Percentiles rank a stretch among this genome's conserved stretches.
These are phyloP conservation scores for Mangifera indica DNA, from an alignment of 345 rosid species.

Conservation along the genomic window DNA sequence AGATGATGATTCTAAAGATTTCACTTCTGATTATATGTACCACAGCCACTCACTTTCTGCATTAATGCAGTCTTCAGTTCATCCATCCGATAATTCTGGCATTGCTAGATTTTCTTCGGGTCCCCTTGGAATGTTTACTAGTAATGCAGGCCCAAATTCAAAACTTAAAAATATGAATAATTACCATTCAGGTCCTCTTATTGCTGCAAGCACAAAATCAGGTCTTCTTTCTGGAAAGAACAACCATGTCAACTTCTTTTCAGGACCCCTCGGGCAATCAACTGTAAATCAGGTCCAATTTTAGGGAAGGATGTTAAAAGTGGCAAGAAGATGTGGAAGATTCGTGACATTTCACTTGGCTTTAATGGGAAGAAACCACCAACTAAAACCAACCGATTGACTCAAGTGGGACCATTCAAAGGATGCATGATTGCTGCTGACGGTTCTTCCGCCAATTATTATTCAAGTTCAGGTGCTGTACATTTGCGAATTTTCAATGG, in stretches of 20 bases:
- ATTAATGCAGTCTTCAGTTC: conserved; percentile 50
- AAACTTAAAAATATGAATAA: conserved; percentile 48
- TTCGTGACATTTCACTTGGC: conserved; percentile 38
- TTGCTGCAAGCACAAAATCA: conserved; percentile 42
- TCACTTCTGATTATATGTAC: conserved; percentile 51
- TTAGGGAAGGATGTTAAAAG: conserved; percentile 37
- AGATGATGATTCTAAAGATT: conserved; percentile 43
- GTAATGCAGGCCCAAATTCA: conserved; percentile 44
- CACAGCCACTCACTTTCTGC: conserved; percentile 72
- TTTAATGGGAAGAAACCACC: conserved; percentile 48
- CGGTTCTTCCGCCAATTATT: conserved; percentile 40
- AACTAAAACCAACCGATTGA: conserved; percentile 47
- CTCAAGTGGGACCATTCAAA: conserved; percentile 89
- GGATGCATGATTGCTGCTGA: conserved; percentile 58
- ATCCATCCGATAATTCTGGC: conserved; percentile 45
- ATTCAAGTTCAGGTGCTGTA: conserved; percentile 28
- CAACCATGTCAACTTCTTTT: conserved; percentile 44
- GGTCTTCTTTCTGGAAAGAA: conserved; percentile 45
- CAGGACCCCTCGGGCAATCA: conserved; percentile 63
- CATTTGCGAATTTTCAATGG: conserved; percentile 34
- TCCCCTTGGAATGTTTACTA: conserved; percentile 51
- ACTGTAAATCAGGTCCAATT: conserved; percentile 57
- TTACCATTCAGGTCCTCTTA: conserved; percentile 86
- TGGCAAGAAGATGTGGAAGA: conserved; percentile 58
- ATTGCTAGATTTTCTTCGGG: conserved; percentile 80